A percentile compares a stretch with the other conserved stretches of the same genome.
These are phyloP conservation scores for Hemisphaericaspora subhashii DNA, from an alignment of 1,139 yeast species.

Conservation along the genomic window DNA sequence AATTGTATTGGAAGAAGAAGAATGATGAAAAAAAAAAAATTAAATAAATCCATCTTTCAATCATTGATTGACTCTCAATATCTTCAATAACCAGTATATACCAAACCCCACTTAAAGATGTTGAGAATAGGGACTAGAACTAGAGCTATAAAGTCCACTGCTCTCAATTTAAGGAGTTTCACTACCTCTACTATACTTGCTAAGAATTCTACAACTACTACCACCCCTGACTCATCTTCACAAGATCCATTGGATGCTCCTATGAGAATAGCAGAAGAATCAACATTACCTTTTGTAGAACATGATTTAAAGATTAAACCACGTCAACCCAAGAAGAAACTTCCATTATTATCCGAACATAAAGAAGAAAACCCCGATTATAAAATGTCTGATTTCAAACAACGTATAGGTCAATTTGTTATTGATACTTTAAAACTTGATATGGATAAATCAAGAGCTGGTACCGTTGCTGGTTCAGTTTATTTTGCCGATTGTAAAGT, in stretches of 20 bases:
- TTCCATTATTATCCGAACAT: conserved; percentile 52
- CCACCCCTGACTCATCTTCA: conserved; percentile 7
- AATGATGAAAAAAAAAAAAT: background rate
- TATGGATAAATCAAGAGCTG: conserved; percentile 90
- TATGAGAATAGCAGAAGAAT: conserved; percentile 45
- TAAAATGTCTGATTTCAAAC: conserved; percentile 67
- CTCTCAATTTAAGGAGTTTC: background rate
- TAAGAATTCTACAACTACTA: background rate
- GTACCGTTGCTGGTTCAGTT: conserved; percentile 88
- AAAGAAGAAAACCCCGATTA: conserved; percentile 52
- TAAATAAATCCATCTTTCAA: background rate
- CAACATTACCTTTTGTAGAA: conserved; percentile 47
- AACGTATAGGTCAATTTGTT: conserved; percentile 68
- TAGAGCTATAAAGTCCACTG: background rate
- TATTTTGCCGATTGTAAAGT: conserved; percentile 85
- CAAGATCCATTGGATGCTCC: conserved; percentile 33
- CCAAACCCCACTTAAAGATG: background rate
- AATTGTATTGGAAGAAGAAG: no score
- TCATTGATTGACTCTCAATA: no score
- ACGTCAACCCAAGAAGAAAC: conserved; percentile 42
- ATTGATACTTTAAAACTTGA: conserved; percentile 71
- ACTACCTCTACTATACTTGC: background rate
- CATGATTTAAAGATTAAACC: conserved; percentile 42
- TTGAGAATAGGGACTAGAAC: background rate
- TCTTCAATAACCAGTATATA: no score